Conservation (phyloP, 1,139 yeast species). For the Arxiozyma telluris region DNA sequence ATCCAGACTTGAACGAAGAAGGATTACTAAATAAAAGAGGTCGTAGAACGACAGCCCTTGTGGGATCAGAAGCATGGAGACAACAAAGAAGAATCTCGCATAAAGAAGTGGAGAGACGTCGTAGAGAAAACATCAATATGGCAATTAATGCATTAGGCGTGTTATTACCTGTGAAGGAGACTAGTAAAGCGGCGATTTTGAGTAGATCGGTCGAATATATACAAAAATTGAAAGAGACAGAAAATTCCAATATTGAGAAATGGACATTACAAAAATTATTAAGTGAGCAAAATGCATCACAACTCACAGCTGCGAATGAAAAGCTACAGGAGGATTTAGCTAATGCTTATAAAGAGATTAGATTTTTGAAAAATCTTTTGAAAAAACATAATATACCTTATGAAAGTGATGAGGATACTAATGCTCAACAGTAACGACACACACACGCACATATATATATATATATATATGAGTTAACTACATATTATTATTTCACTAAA, state of each 20-base stretch:
- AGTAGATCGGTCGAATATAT: conserved; percentile 85
- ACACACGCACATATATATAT: not conserved
- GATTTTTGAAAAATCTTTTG: conserved; percentile 54
- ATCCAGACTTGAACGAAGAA: conserved; percentile 14
- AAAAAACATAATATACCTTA: conserved; percentile 12
- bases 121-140: conserved; percentile 84
- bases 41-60: conserved; percentile 36
- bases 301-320: conserved; percentile 66
- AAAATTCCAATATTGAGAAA: conserved; percentile 79
- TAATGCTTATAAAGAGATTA: conserved; percentile 88
- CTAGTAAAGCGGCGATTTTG: conserved; percentile 84
- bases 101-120: conserved; percentile 93
- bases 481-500: not conserved
- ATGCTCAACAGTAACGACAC: not conserved
- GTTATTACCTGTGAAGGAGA: conserved; percentile 74
- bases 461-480: not conserved
- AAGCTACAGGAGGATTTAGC: conserved; percentile 72
- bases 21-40: conserved; percentile 15
- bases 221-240: conserved; percentile 78
- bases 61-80: conserved; percentile 83
- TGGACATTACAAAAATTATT: conserved; percentile 88
- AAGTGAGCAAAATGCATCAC: conserved; percentile 85
- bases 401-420: conserved; percentile 5
- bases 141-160: conserved; percentile 82
- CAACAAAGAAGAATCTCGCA: conserved; percentile 79